Evolutionary conservation across 1,139 yeast species (phyloP), one percentile per base, ranked within the genome.

Genomic region (Sugiyamaella novakii): DNA sequence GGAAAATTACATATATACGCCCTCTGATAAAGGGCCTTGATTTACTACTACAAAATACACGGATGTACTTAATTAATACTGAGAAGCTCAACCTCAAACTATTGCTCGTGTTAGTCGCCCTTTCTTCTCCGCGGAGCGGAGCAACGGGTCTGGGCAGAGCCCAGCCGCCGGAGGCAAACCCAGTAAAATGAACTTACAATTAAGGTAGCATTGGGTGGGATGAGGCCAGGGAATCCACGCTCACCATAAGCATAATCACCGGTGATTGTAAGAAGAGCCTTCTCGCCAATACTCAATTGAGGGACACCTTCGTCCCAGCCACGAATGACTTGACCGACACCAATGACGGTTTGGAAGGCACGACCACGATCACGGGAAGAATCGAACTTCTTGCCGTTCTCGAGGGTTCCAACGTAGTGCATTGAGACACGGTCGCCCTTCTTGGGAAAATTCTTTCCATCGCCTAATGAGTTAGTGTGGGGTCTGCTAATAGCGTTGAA

Each of bases 241-340:
- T 80, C 78, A 56, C 97, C 97, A 73, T 92, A 92, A 59, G 95
- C 98, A 71, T 87, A 85, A 63, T 85, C 83, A 54, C 96, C 92
- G 61, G 97, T 95, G 63, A 91, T 88, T 62, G 94, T 88, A 68
- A 92, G 77, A 67, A 84, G 79, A 49, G 97, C 95, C 75, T 84
- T 85, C 71, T 94, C 88, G 60, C 98, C 98, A 52, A 89, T 78
- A 51, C 95, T 85, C 71, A 92, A 79, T 71, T 88, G 83, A 52
- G 95, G 96, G 67, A 88, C 87, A 56, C 85, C 95, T 66, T 81
- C 86, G 68, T 91, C 98, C 98, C 98, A 91, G 57, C 98, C 98
- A 64, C 81, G 79, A 73, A 91, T 91, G 58, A 91, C 97, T 74
- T 86, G 95, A 54, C 98, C 97, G 59, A 87, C 95, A 68, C 98